Base-by-base conservation (phyloP, 495 filamentous ascomycete genomes). In the Corynascus novoguineensis region DNA sequence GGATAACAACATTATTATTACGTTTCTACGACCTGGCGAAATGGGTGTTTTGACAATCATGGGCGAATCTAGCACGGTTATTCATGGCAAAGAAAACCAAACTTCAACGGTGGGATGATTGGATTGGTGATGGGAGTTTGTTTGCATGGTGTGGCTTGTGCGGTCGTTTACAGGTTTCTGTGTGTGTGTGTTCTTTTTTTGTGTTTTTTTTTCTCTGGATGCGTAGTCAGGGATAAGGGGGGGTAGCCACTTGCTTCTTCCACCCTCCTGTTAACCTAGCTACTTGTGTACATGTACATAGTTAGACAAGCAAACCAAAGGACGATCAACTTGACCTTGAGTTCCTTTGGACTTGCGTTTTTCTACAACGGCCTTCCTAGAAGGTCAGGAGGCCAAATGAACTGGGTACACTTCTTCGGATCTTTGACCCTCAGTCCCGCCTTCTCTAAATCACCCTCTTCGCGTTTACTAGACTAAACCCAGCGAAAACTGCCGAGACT, bases 21-120 rank as follows among this genome's bases (percentile, higher is more conserved):
- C 19, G 38, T 54, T 38, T 44, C 38, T 45, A 54, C 51, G 51
- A 54, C 38, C 15, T n/a, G 51, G 38, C 51, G 38, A 54, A 54
- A 28, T n/a, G 24, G 37, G 34, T 28, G 42, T 9, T 21, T 11
- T n/a, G 8, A 19, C 31, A 4, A 1, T 17, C 12, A 31, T 31
- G 31, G 50, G 32, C 11, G 24, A 15, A 29, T 28, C 29, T 19
- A 22, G 19, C 22, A 40, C 5, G 49, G 48, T 40, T 28, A 19
- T 50, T 52, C 37, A 42, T 10, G 50, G 34, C 17, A 42, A 40
- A 41, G 28, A 45, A 42, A 54, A 29, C 38, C 29, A 37, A 45
- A 19, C 6, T 37, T 54, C n/a, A 15, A 17, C 29, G 38, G 40
- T 44, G 34, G 29, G 29, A 8, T 5, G 37, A n/a, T 40, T 28